Evolutionary conservation across 768 basidiomycete species (phyloP).

Genomic region (Hypholoma fasciculare): DNA sequence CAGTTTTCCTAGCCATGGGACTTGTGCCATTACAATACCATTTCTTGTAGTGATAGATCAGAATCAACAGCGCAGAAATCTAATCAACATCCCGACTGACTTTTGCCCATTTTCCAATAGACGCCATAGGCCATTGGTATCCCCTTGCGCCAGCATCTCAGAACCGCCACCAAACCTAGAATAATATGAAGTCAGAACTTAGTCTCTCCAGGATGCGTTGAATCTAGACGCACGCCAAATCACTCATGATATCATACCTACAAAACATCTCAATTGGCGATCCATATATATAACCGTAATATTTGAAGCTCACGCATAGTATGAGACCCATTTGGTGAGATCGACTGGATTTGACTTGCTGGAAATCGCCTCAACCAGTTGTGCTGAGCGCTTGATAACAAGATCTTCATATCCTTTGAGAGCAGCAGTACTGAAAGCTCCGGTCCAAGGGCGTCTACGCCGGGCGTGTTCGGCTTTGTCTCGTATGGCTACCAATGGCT

Average conservation of each 20-base stretch:
- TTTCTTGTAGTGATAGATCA: slow-evolving; percentile 16
- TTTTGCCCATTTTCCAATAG: slow-evolving; percentile 26
- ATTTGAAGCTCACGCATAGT: slow-evolving; percentile 25
- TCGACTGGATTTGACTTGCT: slow-evolving; percentile 29
- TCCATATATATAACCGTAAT: background rate
- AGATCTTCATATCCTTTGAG: slow-evolving; percentile 46
- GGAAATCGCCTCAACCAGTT: slow-evolving; percentile 39
- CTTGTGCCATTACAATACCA: slow-evolving; percentile 40
- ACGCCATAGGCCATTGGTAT: slow-evolving; percentile 26
- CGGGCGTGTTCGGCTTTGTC: slow-evolving; percentile 44
- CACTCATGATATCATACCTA: slow-evolving; percentile 40
- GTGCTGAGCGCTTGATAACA: slow-evolving; percentile 33
- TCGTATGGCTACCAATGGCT: slow-evolving; percentile 34
- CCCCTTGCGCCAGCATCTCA: slow-evolving; percentile 29
- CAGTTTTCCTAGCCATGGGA: slow-evolving; percentile 24
- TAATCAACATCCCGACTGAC: slow-evolving; percentile 13
- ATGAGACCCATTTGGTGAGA: slow-evolving; percentile 35
- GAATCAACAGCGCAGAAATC: background rate
- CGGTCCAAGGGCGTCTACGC: slow-evolving; percentile 49
- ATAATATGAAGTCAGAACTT: background rate
- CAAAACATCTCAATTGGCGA: background rate
- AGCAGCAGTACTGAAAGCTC: slow-evolving; percentile 44
- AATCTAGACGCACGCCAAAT: slow-evolving; percentile 29
- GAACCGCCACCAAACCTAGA: slow-evolving; percentile 31
- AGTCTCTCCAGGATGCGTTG: background rate